Percentiles rank a stretch among this genome's conserved stretches.
phyloP scores from a whole-genome alignment of 129 eudicot species.

The Apium graveolens region DNA sequence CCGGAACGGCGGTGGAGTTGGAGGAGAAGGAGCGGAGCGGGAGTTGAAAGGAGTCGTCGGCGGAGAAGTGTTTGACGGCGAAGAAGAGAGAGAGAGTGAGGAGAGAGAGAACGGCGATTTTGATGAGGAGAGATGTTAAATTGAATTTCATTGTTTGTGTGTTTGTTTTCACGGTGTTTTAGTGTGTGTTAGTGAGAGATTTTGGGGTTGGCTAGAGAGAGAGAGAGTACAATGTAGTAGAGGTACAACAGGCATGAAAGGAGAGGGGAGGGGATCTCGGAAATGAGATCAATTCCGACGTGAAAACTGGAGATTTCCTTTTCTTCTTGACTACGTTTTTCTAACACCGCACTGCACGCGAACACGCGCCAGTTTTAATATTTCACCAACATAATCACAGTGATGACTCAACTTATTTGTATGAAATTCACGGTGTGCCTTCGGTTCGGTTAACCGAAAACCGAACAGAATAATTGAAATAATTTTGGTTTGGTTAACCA shows the following conservation, averaged over 20 bases:
- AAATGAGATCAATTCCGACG: not conserved
- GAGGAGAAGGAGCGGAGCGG: slow-evolving; percentile 15
- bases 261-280: not conserved
- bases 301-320: not conserved
- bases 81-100: slow-evolving; percentile 47
- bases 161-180: not conserved
- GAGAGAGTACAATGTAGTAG: not conserved
- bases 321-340: not conserved
- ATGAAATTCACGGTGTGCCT: too few species aligned
- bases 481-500: too few species aligned
- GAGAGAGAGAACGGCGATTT: slow-evolving; percentile 41
- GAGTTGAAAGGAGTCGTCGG: slow-evolving; percentile 8
- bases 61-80: slow-evolving; percentile 39
- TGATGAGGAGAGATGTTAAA: slow-evolving; percentile 27
- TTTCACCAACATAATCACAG: too few species aligned
- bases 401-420: too few species aligned
- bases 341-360: not conserved
- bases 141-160: slow-evolving; percentile 35
- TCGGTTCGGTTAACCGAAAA: too few species aligned
- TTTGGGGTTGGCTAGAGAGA: not conserved
- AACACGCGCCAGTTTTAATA: not conserved
- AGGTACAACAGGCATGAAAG: not conserved
- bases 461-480: too few species aligned
- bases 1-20: slow-evolving; percentile 19
- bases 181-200: not conserved